Evolutionary conservation across 2,329 filamentous ascomycete species (phyloP).

Genomic region (Talaromyces amestolkiae): DNA sequence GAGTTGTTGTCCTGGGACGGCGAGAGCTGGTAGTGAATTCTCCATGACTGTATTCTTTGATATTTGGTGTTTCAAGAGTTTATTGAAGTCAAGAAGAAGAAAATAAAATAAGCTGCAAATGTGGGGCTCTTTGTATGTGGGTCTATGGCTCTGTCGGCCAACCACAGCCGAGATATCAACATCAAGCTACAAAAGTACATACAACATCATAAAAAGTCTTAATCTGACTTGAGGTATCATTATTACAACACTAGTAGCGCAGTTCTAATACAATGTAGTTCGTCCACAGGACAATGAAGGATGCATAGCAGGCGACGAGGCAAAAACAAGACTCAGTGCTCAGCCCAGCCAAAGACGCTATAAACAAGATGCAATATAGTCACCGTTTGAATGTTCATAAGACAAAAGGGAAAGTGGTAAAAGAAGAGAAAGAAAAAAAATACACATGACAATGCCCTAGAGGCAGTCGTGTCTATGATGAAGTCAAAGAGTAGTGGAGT

Average conservation of each 20-base stretch:
- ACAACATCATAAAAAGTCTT: neutral
- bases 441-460: neutral
- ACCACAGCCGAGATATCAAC: neutral
- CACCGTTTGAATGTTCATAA: constrained; percentile 13
- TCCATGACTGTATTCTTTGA: constrained; percentile 25
- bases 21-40: constrained; percentile 48
- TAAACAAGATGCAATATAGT: constrained; percentile 18
- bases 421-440: neutral
- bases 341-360: constrained; percentile 18
- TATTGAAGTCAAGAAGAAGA: neutral
- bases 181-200: neutral
- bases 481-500: constrained; percentile 1
- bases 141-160: neutral
- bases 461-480: neutral
- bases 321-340: constrained; percentile 13
- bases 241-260: constrained; percentile 19
- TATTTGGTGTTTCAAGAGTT: too few species aligned
- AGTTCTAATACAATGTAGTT: constrained; percentile 19
- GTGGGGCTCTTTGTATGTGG: neutral
- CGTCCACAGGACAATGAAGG: constrained; percentile 3
- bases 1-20: constrained; percentile 78
- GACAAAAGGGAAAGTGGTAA: neutral
- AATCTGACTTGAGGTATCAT: neutral
- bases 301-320: constrained; percentile 8
- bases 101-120: constrained; percentile 7